Evolutionary conservation across 1,139 yeast genomes (phyloP).

Genomic region (Blastobotrys buckinghamii): DNA sequence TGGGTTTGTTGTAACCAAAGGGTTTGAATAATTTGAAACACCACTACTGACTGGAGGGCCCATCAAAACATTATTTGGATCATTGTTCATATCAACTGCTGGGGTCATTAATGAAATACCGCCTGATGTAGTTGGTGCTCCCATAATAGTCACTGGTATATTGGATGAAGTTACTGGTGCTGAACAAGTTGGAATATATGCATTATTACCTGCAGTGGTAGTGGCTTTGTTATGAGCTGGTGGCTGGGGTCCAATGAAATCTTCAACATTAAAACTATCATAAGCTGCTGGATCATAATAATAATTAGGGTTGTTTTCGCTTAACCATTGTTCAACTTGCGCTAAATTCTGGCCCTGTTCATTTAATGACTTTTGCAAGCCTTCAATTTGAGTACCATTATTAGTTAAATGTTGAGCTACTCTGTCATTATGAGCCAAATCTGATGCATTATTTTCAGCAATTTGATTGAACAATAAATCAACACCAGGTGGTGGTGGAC

Average conservation of each 20-base stretch:
- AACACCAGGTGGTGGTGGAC: background rate
- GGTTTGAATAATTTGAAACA: background rate
- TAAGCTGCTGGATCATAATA: background rate
- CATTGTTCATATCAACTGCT: background rate
- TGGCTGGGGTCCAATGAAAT: constrained; percentile 1
- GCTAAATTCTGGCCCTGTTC: constrained; percentile 3
- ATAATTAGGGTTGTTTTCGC: background rate
- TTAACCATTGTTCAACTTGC: constrained; percentile 8
- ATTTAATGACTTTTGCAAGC: background rate
- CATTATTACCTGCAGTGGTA: background rate
- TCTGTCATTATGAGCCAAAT: background rate
- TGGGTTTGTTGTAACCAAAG: background rate
- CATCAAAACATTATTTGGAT: background rate
- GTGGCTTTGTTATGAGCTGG: background rate
- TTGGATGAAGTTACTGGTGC: background rate
- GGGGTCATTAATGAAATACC: background rate
- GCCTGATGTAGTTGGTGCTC: background rate
- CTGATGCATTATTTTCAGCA: background rate
- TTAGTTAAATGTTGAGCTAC: constrained; percentile 1
- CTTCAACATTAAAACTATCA: constrained; percentile 6
- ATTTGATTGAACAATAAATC: constrained; percentile 1
- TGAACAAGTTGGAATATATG: background rate
- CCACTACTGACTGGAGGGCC: background rate
- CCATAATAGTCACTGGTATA: background rate
- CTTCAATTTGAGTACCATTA: background rate